Evolutionary conservation across 2,329 filamentous ascomycete genomes (phyloP).

Genomic region (Venturia nashicola): DNA sequence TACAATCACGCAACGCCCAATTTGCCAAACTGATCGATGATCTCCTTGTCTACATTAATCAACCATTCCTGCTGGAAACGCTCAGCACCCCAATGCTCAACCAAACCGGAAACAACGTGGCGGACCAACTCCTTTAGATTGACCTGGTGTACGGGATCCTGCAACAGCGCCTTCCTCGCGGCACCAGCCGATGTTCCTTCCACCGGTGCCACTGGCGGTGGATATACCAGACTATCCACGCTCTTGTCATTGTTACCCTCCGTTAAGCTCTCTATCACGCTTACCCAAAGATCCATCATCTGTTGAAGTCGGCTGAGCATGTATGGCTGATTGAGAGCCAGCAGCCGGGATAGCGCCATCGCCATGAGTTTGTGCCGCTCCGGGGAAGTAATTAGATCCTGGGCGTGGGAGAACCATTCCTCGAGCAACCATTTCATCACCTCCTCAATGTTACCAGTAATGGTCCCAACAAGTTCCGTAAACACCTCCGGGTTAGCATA

Average conservation of each 20-base stretch:
- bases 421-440: conserved; percentile 37
- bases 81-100: conserved; percentile 39
- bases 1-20: conserved; percentile 15
- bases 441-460: conserved; percentile 16
- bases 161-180: conserved; percentile 19
- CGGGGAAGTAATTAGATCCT: conserved; percentile 51
- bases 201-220: conserved; percentile 7
- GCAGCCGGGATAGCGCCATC: conserved; percentile 57
- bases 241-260: conserved; percentile 41
- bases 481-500: conserved; percentile 61
- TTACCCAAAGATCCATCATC: conserved; percentile 65
- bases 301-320: conserved; percentile 54
- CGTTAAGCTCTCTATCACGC: conserved; percentile 52
- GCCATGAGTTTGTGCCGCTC: conserved; percentile 59
- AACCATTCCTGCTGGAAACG: conserved; percentile 57
- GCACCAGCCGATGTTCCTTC: conserved; percentile 5
- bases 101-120: conserved; percentile 39
- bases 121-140: conserved; percentile 50
- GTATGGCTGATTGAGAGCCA: conserved; percentile 50
- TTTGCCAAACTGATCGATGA: conserved; percentile 50
- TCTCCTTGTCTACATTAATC: conserved; percentile 62
- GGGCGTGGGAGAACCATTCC: conserved; percentile 49
- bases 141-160: conserved; percentile 56
- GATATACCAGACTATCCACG: conserved; percentile 29
- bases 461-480: conserved; percentile 32